Evolutionary conservation across 495 filamentous ascomycete genomes (phyloP), one percentile per base, ranked within the genome.

Genomic region (Hyphodiscus hymeniophilus): DNA sequence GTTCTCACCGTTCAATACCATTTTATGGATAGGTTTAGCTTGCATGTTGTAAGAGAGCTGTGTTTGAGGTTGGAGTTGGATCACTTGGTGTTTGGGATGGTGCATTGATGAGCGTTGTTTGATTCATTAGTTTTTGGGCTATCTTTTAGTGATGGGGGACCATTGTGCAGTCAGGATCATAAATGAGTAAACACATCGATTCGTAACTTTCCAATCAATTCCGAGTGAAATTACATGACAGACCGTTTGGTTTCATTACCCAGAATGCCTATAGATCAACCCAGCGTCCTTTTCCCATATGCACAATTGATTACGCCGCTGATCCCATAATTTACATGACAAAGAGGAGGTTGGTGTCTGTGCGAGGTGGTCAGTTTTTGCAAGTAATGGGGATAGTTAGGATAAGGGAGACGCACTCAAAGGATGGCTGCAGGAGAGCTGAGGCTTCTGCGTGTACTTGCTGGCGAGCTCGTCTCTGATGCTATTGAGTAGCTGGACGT

Each of bases 341-440:
- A 33, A 60, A 60, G 8, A 56, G 48, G 12, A 60, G 45, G 34
- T 61, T 57, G 15, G 57, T 60, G 28, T 60, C 57, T 60, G 18
- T 48, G 23, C 8, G 23, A 26, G 0, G 20, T 17, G n/a, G 40
- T 59, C 40, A 55, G 51, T 22, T 21, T 45, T 5, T 22, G 24
- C 16, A 35, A 18, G 13, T 12, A 16, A 36, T 22, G 40, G 12
- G 21, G 11, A 2, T 12, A 33, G 3, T 39, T 40, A 11, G 12
- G 6, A 31, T 21, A 21, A 18, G 16, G 24, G 15, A 11, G 35
- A n/a, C 59, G 70, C 80, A 97, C 92, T 85, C 72, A 98, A 70
- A 43, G 92, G 92, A 68, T 98, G 92, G 66, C 89, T 95, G 71
- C 87, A 88, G 63, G 89, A 95, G 52, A 98, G 74, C 73, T 98